Evolutionary conservation across 2,329 filamentous ascomycete species (phyloP).

Genomic region (Colletotrichum sp.): DNA sequence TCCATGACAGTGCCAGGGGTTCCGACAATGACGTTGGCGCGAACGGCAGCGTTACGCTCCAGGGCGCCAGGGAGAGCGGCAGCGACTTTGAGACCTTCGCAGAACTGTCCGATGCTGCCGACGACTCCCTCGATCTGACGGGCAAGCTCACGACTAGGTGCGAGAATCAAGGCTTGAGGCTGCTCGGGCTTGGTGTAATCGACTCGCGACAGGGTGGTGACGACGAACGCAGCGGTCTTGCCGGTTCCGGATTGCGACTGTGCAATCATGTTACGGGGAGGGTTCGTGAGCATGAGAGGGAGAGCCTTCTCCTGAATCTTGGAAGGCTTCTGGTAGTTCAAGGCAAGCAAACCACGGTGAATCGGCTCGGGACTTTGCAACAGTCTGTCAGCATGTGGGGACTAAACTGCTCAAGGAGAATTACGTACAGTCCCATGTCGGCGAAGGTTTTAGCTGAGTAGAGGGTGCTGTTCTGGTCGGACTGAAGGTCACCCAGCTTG

Average conservation of each 20-base stretch:
- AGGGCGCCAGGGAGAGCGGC: conserved; percentile 84
- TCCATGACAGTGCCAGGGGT: conserved; percentile 95
- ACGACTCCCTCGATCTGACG: conserved; percentile 92
- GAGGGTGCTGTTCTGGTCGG: conserved; percentile 84
- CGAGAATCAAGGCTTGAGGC: conserved; percentile 88
- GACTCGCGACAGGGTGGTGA: conserved; percentile 87
- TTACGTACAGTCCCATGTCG: conserved; percentile 80
- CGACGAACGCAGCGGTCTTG: conserved; percentile 95
- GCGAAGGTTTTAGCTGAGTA: conserved; percentile 86
- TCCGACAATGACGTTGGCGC: conserved; percentile 84
- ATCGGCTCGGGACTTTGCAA: conserved; percentile 55
- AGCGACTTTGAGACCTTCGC: conserved; percentile 75
- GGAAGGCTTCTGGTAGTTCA: conserved; percentile 93
- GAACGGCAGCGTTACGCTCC: conserved; percentile 70
- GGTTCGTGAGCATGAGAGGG: conserved; percentile 84
- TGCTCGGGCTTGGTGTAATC: conserved; percentile 71
- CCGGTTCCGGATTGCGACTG: conserved; percentile 99
- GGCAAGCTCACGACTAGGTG: conserved; percentile 92
- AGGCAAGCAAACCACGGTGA: conserved; percentile 75
- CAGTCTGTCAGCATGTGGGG: neutral
- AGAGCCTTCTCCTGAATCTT: conserved; percentile 98
- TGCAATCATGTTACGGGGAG: conserved; percentile 93
- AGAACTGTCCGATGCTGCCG: conserved; percentile 81
- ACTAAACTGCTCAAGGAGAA: neutral
- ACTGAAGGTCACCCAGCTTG: conserved; percentile 87